Percentiles rank a stretch among this genome's conserved stretches.
Conservation (phyloP, 164 flowering plant genomes). For the Macadamia tetraphylla region DNA sequence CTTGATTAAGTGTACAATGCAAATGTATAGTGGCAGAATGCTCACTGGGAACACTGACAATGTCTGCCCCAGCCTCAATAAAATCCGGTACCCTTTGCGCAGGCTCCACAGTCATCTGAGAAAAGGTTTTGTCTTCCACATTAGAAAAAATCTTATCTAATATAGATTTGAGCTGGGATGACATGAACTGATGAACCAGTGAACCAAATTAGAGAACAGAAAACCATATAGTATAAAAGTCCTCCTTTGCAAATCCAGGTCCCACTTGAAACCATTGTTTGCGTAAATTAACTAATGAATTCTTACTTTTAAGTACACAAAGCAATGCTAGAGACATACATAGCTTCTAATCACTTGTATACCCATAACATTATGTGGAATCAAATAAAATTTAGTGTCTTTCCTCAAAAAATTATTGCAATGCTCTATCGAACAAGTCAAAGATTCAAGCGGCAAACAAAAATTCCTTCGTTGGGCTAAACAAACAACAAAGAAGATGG, state of each 20-base stretch:
- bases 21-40: constrained; percentile 93
- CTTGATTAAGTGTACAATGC: constrained; percentile 82
- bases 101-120: constrained; percentile 99
- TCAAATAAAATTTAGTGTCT: no score
- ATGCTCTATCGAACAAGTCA: no score
- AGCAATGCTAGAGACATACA: no score
- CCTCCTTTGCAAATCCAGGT: no score
- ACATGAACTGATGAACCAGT: neutral
- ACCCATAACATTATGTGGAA: no score
- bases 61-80: constrained; percentile 98
- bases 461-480: no score
- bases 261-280: no score
- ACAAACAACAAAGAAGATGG: neutral
- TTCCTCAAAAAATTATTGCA: no score
- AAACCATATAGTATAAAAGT: neutral
- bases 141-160: constrained; percentile 14
- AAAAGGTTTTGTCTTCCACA: neutral
- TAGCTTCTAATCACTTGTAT: no score
- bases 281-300: no score
- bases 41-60: constrained; percentile 94
- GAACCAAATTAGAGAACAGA: neutral
- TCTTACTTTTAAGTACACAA: no score
- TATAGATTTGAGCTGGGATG: neutral
- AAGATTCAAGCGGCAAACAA: no score
- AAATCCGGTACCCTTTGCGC: constrained; percentile 97